Base-by-base conservation (phyloP, 2,329 filamentous ascomycete genomes). In the Epichloe aotearoae region DNA sequence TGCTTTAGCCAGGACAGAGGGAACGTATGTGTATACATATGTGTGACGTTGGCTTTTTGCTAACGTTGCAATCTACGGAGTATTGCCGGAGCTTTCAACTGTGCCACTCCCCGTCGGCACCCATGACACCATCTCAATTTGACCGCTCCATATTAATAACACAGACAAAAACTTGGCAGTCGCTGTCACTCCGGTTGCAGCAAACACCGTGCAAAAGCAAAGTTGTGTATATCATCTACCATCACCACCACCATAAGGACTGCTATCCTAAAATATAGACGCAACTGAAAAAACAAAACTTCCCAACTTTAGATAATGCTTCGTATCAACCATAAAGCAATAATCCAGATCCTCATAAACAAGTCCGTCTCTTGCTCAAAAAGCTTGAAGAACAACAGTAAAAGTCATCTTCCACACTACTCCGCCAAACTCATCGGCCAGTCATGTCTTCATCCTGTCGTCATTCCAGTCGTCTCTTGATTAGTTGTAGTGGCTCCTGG, bases 391-490 rank as follows among this genome's bases (percentile, higher is more conserved):
- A 50, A 33, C 37, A 50, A 14, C 7, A 5, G 17, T 12, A 15
- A 10, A 49, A 49, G 19, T 12, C 3, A 26, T 34, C 43, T 34
- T 38, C 48, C 20, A 44, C 19, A 37, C 42, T 44, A 45, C 39
- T 3, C 33, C 41, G 50, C 39, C 20, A 37, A 52, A 33, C 34
- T n/a, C 33, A 46, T 5, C 33, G 6, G 17, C 46, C 56, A 49
- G 52, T 66, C 62, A 56, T 65, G 52, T 58, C 58, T 55, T 65
- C 62, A 57, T 66, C 58, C 60, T 56, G 50, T 64, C 62, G 50
- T 66, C 50, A 43, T 52, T 45, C 55, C 61, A 55, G 54, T 62
- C 61, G 58, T 63, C 55, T 55, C 56, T 47, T 54, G 53, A 57
- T 62, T 61, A 55, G 49, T 41, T 23, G 15, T 40, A 15, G 8